Evolutionary conservation across 2,329 filamentous ascomycete genomes (phyloP), one percentile per base, ranked within the genome.

Genomic region (Pleomassaria siparia): DNA sequence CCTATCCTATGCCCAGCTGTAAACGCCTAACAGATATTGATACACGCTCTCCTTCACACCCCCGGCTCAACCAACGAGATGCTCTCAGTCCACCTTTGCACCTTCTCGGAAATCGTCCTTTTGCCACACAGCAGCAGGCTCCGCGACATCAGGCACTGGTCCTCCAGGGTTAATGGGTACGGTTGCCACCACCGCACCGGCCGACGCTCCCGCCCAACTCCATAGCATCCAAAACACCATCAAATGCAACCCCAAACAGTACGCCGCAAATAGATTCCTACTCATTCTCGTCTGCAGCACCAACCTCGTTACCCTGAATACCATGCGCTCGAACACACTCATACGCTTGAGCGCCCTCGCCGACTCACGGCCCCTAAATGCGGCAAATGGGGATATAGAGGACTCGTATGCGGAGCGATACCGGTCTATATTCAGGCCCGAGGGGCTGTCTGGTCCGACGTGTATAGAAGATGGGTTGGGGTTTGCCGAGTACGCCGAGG

Each of bases 361-460:
- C 29, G 88, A 91, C 74, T 99, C 95, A 43, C 92, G 83, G n/a
- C 92, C 91, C 36, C 92, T 81, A 75, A 99, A 99, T 2, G 91
- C 91, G 21, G 92, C 91, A 69, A 99, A 99, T 0, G 94, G 94
- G 10, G 91, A 96, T 40, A 99, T 87, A 64, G 94, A 95, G 33
- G 88, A 89, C 74, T 99, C 94, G 74, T 99, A 99, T 10, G 91
- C 89, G 48, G 90, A 87, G 51, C 88, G 84, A 72, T 99, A 99
- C 39, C 91, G 83, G 70, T 96, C 90, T 44, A 94, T 77, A 12
- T 85, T 83, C 44, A 86, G 80, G 4, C 84, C 86, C 1, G 85
- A 83, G 58, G 67, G 79, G 60, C 74, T 82, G 69, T 74, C 83
- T 70, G 68, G 84, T 71, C 54, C 79, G 21, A 89, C 77, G 18